Percentiles rank a stretch among this genome's conserved stretches.
Conservation (phyloP, 495 filamentous ascomycete species). For the Clohesyomyces aquaticus region DNA sequence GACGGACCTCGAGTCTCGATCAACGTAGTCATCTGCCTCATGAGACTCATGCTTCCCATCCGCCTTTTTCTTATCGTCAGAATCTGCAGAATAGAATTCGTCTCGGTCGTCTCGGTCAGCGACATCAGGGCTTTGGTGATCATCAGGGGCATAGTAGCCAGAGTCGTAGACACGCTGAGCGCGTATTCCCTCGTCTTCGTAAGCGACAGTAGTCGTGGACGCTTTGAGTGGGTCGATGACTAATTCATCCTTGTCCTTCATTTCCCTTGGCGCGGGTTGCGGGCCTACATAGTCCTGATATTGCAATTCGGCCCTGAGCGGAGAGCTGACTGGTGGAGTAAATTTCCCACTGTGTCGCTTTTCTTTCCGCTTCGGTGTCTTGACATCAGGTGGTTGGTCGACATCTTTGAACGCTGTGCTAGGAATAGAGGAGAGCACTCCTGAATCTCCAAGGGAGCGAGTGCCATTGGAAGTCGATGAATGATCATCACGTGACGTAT, state of each 20-base stretch:
- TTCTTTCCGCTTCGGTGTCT: conserved; percentile 42
- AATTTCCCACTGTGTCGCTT: conserved; percentile 44
- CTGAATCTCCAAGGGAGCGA: neutral
- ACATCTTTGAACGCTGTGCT: conserved; percentile 38
- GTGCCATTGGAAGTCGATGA: conserved; percentile 19
- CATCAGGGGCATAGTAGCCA: conserved; percentile 31
- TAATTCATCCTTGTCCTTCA: neutral
- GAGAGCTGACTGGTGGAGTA: conserved; percentile 42
- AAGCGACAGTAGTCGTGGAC: neutral
- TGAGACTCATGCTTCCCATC: conserved; percentile 13
- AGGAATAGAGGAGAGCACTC: conserved; percentile 24
- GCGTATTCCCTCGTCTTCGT: neutral
- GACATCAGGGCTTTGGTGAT: conserved; percentile 1
- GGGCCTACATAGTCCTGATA: conserved; percentile 41
- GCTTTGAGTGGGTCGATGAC: neutral
- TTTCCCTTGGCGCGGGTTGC: neutral
- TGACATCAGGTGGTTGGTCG: conserved; percentile 38
- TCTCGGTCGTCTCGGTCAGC: conserved; percentile 25
- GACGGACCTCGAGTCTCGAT: conserved; percentile 11
- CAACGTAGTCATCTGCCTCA: conserved; percentile 16
- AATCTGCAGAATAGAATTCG: conserved; percentile 34
- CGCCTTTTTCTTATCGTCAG: conserved; percentile 23
- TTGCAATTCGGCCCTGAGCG: conserved; percentile 43
- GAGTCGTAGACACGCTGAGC: conserved; percentile 19
- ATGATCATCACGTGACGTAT: neutral